Evolutionary conservation across 1,139 yeast species (phyloP).

Genomic region (Diutina mesorugosa): DNA sequence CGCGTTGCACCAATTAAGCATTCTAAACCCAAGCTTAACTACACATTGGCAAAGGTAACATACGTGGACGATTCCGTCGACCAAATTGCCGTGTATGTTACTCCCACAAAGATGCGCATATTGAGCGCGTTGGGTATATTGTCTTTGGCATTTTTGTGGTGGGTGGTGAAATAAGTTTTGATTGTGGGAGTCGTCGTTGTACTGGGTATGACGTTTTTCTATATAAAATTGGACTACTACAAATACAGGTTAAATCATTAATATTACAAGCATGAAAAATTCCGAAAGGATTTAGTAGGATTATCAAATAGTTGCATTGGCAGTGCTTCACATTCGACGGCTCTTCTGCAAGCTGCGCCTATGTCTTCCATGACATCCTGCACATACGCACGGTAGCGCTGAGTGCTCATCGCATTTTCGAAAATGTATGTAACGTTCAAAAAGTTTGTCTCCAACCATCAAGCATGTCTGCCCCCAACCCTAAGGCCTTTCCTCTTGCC

Average conservation of each 20-base stretch:
- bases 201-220: background rate
- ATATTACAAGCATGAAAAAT: too few relatives aligned
- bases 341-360: too few relatives aligned
- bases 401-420: background rate
- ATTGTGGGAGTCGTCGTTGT: background rate
- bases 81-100: background rate
- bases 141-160: background rate
- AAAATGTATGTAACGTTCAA: background rate
- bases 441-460: background rate
- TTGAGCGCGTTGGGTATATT: background rate
- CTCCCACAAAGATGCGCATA: background rate
- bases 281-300: too few relatives aligned
- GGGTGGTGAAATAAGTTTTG: background rate
- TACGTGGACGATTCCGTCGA: background rate
- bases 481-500: conserved; percentile 97
- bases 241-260: too few relatives aligned
- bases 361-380: background rate
- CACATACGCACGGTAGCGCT: background rate
- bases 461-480: conserved; percentile 43
- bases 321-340: too few relatives aligned
- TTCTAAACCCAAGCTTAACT: background rate
- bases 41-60: background rate
- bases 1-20: background rate
- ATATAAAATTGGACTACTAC: too few relatives aligned
- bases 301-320: background rate